Conservation (phyloP, 176 grass and related monocot genomes). For the Musa schizocarpa region DNA sequence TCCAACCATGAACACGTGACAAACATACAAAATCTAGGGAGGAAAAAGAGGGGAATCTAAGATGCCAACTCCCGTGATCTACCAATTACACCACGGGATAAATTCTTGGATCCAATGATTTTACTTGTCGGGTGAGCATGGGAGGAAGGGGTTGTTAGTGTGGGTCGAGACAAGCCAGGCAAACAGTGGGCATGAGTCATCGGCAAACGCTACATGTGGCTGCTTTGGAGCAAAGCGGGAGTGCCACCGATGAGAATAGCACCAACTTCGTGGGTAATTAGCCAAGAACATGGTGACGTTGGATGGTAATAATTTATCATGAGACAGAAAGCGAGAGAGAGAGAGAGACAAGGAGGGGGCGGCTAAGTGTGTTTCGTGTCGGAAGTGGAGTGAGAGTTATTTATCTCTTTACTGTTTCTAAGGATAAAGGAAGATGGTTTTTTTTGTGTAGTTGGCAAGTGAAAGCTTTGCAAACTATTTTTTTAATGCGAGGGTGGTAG, state of each 20-base stretch:
- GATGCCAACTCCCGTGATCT: not conserved
- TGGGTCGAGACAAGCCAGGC: not conserved
- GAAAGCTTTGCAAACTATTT: not conserved
- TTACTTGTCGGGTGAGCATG: conserved; percentile 6
- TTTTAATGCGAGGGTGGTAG: not conserved
- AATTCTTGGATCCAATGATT: conserved; percentile 13
- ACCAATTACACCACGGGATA: conserved; percentile 6
- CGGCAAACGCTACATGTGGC: not conserved
- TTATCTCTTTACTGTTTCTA: not conserved
- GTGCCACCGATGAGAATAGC: not conserved
- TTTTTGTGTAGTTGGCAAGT: not conserved
- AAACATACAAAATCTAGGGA: not conserved
- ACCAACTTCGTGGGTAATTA: not conserved
- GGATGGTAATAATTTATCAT: conserved; percentile 4
- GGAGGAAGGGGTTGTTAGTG: not conserved
- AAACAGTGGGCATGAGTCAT: not conserved
- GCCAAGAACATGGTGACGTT: not conserved
- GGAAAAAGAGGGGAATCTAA: not conserved
- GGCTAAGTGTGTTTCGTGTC: not conserved
- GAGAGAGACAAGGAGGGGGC: conserved; percentile 1
- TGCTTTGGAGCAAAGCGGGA: not conserved
- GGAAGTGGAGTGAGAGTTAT: not conserved
- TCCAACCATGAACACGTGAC: not conserved
- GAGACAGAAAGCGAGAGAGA: conserved; percentile 1
- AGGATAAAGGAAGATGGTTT: conserved; percentile 3